Conservation (phyloP, 2,329 filamentous ascomycete species). For the Paecilomyces dactylethromorphus region DNA sequence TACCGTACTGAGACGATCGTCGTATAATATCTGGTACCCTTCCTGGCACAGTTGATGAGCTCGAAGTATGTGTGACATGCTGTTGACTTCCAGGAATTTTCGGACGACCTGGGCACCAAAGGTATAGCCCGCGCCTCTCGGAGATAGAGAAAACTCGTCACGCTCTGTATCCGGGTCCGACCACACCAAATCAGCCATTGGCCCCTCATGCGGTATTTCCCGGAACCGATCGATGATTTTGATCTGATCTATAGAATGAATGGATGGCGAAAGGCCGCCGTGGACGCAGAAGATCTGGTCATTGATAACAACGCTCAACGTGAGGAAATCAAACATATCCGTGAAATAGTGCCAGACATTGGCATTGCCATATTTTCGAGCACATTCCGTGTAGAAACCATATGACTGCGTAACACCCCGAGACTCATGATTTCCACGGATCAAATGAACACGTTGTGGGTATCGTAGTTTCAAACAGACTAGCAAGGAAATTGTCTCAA, state of each 20-base stretch:
- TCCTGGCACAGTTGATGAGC: slow-evolving; percentile 99
- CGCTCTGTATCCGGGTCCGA: slow-evolving; percentile 95
- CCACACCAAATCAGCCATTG: slow-evolving; percentile 99
- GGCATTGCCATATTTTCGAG: slow-evolving; percentile 94
- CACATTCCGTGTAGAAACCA: slow-evolving; percentile 98
- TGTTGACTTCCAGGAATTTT: slow-evolving; percentile 95
- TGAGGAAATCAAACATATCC: slow-evolving; percentile 99
- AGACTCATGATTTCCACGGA: slow-evolving; percentile 96
- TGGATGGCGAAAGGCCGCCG: slow-evolving; percentile 80
- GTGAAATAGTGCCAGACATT: slow-evolving; percentile 99
- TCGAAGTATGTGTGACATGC: slow-evolving; percentile 93
- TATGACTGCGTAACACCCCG: slow-evolving; percentile 97
- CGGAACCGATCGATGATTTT: slow-evolving; percentile 99
- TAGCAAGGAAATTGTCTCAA: slow-evolving; percentile 96
- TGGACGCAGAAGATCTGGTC: slow-evolving; percentile 99
- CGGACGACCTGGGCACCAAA: slow-evolving; percentile 97
- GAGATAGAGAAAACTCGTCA: slow-evolving; percentile 92
- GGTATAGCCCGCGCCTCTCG: slow-evolving; percentile 90
- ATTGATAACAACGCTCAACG: slow-evolving; percentile 94
- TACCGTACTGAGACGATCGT: slow-evolving; percentile 88
- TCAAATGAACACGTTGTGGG: slow-evolving; percentile 88
- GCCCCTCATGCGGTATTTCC: slow-evolving; percentile 96
- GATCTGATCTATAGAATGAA: slow-evolving; percentile 98
- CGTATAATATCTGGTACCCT: slow-evolving; percentile 93
- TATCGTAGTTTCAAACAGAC: slow-evolving; percentile 97